Evolutionary conservation across 1,139 yeast species (phyloP), one percentile per base, ranked within the genome.

Genomic region (Lodderomyces orthopsilosis): DNA sequence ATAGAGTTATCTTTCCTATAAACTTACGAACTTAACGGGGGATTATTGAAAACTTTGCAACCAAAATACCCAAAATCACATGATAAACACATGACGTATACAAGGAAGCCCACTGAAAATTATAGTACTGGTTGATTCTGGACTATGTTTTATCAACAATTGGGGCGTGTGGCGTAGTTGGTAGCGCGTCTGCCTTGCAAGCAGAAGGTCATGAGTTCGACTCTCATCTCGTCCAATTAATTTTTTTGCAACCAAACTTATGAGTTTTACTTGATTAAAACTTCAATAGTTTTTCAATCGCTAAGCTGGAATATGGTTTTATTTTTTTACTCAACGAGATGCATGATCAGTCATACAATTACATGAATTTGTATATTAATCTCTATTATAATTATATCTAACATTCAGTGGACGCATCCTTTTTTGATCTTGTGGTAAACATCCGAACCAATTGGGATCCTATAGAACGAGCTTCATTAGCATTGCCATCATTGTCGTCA

Each of bases 181-280:
- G 83, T 77, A 77, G 81, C 81, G 81, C 82, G 81, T 71, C 66
- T 69, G 79, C 82, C 77, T 77, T 75, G 82, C 82, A 77, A 71
- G 82, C 75, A 67, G 66, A 70, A 77, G 82, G 82, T 75, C 82
- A 72, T 68, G 81, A 81, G 52, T 77, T 77, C 82, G 81, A 77
- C 62, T 76, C 82, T 81, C 71, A 75, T 73, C 81, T 75, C 79
- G 80, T 75, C 81, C 81, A 38, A 12, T 36, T 36, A 14, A 13
- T 36, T 36, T 36, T 36, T 36, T 36, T 22, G 32, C 32, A 28
- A n/a, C 32, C 17, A 28, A 26, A 26, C n/a, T 12, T n/a, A n/a
- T n/a, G n/a, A n/a, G n/a, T n/a, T n/a, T n/a, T n/a, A n/a, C n/a
- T n/a, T n/a, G n/a, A n/a, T n/a, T n/a, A n/a, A n/a, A n/a, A n/a